Evolutionary conservation across 768 basidiomycete genomes (phyloP).

Genomic region (Pilatotrama ljubarskyi): DNA sequence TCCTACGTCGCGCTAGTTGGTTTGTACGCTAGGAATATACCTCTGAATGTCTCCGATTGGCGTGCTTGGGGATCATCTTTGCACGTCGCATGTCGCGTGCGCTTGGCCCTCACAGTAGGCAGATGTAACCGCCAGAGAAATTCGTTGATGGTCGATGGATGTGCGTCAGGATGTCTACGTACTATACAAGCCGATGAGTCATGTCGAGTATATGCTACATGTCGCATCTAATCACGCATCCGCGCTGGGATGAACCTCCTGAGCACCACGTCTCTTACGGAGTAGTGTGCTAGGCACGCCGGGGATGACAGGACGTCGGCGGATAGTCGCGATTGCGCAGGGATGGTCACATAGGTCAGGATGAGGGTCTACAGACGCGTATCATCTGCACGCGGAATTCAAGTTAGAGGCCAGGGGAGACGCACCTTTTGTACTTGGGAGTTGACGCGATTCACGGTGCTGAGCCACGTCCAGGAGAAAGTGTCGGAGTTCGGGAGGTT

Average conservation of each 20-base stretch:
- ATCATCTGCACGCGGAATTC: too few relatives aligned
- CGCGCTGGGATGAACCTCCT: conserved; percentile 88
- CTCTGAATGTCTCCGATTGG: neutral
- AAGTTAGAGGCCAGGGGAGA: too few relatives aligned
- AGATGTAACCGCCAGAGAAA: too few relatives aligned
- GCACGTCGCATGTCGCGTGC: too few relatives aligned
- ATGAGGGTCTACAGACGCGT: conserved; percentile 74
- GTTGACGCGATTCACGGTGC: conserved; percentile 95
- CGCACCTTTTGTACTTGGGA: conserved; percentile 93
- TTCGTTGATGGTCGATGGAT: too few relatives aligned
- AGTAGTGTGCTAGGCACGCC: conserved; percentile 72
- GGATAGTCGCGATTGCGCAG: conserved; percentile 61
- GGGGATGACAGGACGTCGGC: conserved; percentile 61
- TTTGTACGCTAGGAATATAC: conserved; percentile 14
- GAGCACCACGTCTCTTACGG: conserved; percentile 80
- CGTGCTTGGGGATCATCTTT: neutral
- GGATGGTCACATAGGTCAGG: conserved; percentile 90
- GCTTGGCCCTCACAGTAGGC: too few relatives aligned
- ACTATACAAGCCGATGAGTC: neutral
- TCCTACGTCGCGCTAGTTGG: conserved; percentile 6
- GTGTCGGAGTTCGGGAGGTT: conserved; percentile 65
- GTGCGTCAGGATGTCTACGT: neutral
- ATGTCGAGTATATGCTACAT: neutral
- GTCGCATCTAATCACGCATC: conserved; percentile 82
- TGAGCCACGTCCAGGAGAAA: conserved; percentile 93